Conservation (phyloP, 1,139 yeast species). For the Hansenula sp. region DNA sequence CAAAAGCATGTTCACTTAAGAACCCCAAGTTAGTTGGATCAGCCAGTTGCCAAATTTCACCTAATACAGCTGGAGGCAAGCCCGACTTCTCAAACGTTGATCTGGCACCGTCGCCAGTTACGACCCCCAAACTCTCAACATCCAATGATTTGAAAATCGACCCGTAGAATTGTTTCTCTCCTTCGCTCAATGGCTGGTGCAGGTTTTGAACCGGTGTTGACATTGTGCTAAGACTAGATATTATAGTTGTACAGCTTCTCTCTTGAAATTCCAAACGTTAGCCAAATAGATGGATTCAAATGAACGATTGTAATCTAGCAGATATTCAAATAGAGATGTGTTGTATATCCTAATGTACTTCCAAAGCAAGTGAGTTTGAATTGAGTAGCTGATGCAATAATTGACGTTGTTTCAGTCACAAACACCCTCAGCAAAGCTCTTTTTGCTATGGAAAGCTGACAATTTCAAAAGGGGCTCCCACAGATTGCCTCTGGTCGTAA, state of each 20-base stretch:
- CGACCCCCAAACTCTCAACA: slow-evolving; percentile 71
- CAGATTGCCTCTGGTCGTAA: background rate
- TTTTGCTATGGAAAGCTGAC: background rate
- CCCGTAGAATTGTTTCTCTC: slow-evolving; percentile 72
- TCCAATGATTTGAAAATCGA: slow-evolving; percentile 78
- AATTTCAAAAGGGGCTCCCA: slow-evolving; percentile 3
- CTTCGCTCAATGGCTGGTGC: slow-evolving; percentile 56
- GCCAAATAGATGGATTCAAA: too few species aligned
- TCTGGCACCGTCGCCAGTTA: slow-evolving; percentile 90
- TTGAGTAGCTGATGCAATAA: background rate
- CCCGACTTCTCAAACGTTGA: slow-evolving; percentile 84
- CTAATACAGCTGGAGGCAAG: slow-evolving; percentile 70
- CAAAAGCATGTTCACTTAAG: slow-evolving; percentile 76
- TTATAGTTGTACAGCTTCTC: too few species aligned
- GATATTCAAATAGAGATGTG: too few species aligned
- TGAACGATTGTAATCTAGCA: too few species aligned
- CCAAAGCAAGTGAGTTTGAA: background rate
- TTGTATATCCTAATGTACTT: too few species aligned
- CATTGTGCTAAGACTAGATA: background rate
- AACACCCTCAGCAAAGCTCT: background rate
- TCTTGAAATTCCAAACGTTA: background rate
- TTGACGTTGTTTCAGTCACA: background rate
- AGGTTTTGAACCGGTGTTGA: slow-evolving; percentile 12
- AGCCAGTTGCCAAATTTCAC: slow-evolving; percentile 92
- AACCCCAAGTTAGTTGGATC: slow-evolving; percentile 85